phyloP scores from a whole-genome alignment of 805 yeast species.

The Lachancea cidri region DNA sequence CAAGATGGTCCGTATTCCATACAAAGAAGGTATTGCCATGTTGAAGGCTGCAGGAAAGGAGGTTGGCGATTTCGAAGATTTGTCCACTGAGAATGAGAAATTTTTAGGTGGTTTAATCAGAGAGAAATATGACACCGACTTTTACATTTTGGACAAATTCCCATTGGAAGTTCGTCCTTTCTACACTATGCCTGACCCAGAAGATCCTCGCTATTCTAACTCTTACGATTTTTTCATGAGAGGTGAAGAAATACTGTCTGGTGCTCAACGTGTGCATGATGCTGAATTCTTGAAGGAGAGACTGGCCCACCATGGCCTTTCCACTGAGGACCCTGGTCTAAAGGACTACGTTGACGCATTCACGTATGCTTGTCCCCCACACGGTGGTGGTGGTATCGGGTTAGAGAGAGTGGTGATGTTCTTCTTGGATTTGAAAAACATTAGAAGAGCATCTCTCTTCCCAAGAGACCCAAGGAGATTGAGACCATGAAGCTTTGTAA shows the following conservation, averaged over 20 bases:
- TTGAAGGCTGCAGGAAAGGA: conserved; percentile 85
- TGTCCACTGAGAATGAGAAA: conserved; percentile 92
- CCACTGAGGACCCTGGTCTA: conserved; percentile 75
- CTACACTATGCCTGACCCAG: conserved; percentile 98
- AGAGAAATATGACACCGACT: conserved; percentile 94
- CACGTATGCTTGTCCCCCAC: conserved; percentile 94
- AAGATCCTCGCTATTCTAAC: conserved; percentile 88
- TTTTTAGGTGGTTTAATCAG: conserved; percentile 85
- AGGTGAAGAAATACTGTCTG: conserved; percentile 98
- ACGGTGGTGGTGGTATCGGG: conserved; percentile 99
- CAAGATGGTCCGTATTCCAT: conserved; percentile 84
- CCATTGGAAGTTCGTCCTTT: conserved; percentile 96
- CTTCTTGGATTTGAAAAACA: conserved; percentile 93
- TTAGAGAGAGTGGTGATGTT: conserved; percentile 98
- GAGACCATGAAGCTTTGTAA: conserved; percentile 51
- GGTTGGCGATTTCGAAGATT: conserved; percentile 73
- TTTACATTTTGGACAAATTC: conserved; percentile 96
- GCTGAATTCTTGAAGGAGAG: conserved; percentile 75
- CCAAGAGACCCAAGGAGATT: conserved; percentile 97
- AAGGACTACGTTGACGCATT: conserved; percentile 91
- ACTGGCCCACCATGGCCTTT: conserved; percentile 77
- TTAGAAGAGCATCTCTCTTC: conserved; percentile 97
- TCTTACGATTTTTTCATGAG: conserved; percentile 99
- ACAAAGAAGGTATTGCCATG: conserved; percentile 85
- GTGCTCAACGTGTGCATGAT: conserved; percentile 99